Conservation (phyloP, 345 rosid species). For the Gossypium turneri region DNA sequence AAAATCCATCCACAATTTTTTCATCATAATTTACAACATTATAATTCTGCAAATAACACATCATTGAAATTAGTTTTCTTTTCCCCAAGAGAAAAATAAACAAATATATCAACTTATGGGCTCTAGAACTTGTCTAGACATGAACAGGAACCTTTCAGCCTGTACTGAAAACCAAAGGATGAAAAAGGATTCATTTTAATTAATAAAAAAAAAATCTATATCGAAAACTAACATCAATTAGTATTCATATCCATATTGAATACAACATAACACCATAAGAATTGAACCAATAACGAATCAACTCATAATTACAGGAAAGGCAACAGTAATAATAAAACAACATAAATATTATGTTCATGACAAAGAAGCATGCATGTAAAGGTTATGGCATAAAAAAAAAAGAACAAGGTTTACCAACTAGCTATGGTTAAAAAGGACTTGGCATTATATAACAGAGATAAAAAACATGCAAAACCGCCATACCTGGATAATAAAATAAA, state of each 20-base stretch:
- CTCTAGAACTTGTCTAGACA: constrained; percentile 4
- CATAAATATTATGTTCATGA: background rate
- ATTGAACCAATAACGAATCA: background rate
- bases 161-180: background rate
- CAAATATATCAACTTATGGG: background rate
- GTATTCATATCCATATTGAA: background rate
- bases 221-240: background rate
- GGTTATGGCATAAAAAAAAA: background rate
- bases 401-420: background rate
- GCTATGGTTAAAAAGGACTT: background rate
- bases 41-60: constrained; percentile 51
- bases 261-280: background rate
- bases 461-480: background rate
- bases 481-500: background rate
- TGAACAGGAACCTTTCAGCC: background rate
- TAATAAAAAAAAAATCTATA: background rate
- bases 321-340: background rate
- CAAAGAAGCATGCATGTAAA: background rate
- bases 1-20: constrained; percentile 83
- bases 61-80: background rate
- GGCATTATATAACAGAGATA: background rate
- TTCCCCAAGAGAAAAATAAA: background rate
- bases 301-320: background rate
- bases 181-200: background rate
- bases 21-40: constrained; percentile 83